Evolutionary conservation across 768 basidiomycete genomes (phyloP), one percentile per base, ranked within the genome.

Genomic region (Leccinum rimulosum): DNA sequence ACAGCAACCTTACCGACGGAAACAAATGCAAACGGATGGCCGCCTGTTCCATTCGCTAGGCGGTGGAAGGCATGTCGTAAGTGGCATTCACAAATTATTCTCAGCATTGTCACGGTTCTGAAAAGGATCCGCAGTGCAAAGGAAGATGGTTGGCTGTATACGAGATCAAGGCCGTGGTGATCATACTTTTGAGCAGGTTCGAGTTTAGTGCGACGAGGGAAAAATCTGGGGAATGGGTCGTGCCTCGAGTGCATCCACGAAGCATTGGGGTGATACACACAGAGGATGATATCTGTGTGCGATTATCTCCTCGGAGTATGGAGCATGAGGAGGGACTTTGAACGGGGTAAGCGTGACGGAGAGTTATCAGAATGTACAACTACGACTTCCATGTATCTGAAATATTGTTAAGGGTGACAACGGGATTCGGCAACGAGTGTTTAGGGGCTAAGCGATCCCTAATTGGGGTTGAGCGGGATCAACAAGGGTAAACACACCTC

Each of bases 141-240:
- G 68, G 68, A 12, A 56, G 68, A 43, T 68, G 66, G 68, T 31
- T 70, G 7, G 61, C 68, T 0, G 10, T 69, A 7, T 69, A 70
- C 57, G 56, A 65, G 19, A 68, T 70, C 0, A 68, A 70, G 50
- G 50, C 56, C 9, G 38, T 60, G 10, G 10, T 58, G 33, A 52
- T 68, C 3, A 65, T 70, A 35, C 49, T 70, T 25, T 47, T 68
- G 4, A 43, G 45, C n/a, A 38, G 2, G 31, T 68, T 68, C 10
- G 54, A 69, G 25, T 50, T 69, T 22, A 50, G n/a, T 33, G 64
- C 60, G 0, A 11, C 30, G 3, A 45, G 0, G 6, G 54, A 58
- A 7, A 31, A 12, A 7, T 38, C 56, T 0, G n/a, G 33, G 1
- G 40, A 35, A 2, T 70, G 64, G 61, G 9, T 35, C 28, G 6